Conservation (phyloP, 2,329 filamentous ascomycete genomes). For the Seiridium cupressi region DNA sequence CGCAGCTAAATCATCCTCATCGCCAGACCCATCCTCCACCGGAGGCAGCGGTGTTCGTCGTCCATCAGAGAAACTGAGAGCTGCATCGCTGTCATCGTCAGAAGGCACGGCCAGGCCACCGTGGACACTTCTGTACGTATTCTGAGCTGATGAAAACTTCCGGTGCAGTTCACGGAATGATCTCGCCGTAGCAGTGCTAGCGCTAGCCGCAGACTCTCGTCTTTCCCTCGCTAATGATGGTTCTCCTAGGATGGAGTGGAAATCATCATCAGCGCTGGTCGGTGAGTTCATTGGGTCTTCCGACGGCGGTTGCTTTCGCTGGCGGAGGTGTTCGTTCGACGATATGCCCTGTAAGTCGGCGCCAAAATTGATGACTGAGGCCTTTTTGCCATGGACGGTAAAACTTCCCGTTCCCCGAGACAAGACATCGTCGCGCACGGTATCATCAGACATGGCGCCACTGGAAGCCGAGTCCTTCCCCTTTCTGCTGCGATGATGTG, state of each 20-base stretch:
- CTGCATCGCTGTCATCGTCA: slow-evolving; percentile 60
- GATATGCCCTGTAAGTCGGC: slow-evolving; percentile 81
- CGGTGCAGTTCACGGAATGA: slow-evolving; percentile 64
- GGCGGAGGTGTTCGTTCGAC: slow-evolving; percentile 68
- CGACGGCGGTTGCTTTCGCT: slow-evolving; percentile 53
- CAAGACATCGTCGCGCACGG: slow-evolving; percentile 62
- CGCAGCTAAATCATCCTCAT: slow-evolving; percentile 13
- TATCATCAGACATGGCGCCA: slow-evolving; percentile 49
- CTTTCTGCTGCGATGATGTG: slow-evolving; percentile 70
- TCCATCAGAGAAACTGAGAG: slow-evolving; percentile 59
- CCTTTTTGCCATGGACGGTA: slow-evolving; percentile 96
- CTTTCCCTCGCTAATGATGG: slow-evolving; percentile 45
- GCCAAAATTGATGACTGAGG: slow-evolving; percentile 94
- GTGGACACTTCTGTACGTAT: slow-evolving; percentile 15
- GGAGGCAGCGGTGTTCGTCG: slow-evolving; percentile 54
- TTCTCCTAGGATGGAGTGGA: slow-evolving; percentile 47
- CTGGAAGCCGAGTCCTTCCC: slow-evolving; percentile 71
- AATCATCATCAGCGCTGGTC: slow-evolving; percentile 45
- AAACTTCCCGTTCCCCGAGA: slow-evolving; percentile 83
- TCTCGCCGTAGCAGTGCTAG: slow-evolving; percentile 64
- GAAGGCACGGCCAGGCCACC: slow-evolving; percentile 47
- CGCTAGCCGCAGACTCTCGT: slow-evolving; percentile 61
- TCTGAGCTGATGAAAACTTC: slow-evolving; percentile 53
- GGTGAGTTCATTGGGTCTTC: slow-evolving; percentile 38
- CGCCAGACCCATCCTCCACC: slow-evolving; percentile 40